Evolutionary conservation across 495 filamentous ascomycete genomes (phyloP).

Genomic region (Tuber indicum): DNA sequence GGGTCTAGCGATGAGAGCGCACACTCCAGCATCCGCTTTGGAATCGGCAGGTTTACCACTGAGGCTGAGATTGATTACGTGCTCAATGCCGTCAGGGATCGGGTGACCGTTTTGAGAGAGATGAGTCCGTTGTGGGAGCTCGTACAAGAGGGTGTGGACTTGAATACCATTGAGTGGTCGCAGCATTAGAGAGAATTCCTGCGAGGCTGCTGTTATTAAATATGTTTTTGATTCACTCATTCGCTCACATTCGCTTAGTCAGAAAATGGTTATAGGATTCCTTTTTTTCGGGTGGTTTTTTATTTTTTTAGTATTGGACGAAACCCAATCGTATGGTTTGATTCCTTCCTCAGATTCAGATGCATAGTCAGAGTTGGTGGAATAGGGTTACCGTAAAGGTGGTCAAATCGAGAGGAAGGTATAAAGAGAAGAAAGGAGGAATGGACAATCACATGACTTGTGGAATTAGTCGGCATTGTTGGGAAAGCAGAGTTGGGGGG

Average conservation of each 20-base stretch:
- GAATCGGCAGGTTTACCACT: constrained; percentile 93
- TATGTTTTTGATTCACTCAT: background rate
- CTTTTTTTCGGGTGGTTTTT: background rate
- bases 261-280: background rate
- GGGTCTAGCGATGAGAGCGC: constrained; percentile 95
- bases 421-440: too few relatives aligned
- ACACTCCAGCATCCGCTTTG: constrained; percentile 95
- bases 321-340: too few relatives aligned
- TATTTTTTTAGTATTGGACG: background rate
- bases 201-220: background rate
- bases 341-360: too few relatives aligned
- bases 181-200: constrained; percentile 58
- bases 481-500: too few relatives aligned
- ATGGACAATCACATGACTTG: too few relatives aligned
- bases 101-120: constrained; percentile 87
- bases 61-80: constrained; percentile 97
- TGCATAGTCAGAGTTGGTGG: too few relatives aligned
- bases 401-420: too few relatives aligned
- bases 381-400: too few relatives aligned
- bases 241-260: background rate
- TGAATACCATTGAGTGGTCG: constrained; percentile 97
- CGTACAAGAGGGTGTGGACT: constrained; percentile 90
- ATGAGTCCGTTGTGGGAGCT: constrained; percentile 96
- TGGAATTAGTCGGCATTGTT: too few relatives aligned
- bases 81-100: constrained; percentile 81